Conservation (phyloP, 345 rosid genomes). For the Eucalyptus sp. region DNA sequence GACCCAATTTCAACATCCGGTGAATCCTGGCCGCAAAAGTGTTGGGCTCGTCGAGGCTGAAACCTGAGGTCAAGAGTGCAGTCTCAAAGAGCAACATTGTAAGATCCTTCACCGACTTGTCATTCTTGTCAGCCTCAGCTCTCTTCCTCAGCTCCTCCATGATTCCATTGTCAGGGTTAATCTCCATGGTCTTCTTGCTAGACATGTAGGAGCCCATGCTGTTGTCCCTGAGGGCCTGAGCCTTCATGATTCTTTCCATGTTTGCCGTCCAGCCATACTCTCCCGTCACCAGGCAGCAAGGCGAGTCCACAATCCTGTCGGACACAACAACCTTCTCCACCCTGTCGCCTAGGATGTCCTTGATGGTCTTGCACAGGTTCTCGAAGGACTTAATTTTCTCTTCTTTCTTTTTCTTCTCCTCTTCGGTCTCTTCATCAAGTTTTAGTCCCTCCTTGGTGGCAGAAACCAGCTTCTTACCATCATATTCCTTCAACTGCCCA, state of each 20-base stretch:
- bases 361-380: constrained; percentile 67
- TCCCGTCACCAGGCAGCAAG: constrained; percentile 82
- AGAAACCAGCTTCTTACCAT: constrained; percentile 79
- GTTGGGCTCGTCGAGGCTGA: constrained; percentile 86
- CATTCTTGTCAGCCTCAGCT: constrained; percentile 72
- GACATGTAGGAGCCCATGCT: constrained; percentile 95
- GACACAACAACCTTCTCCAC: constrained; percentile 79
- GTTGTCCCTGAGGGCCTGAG: constrained; percentile 76
- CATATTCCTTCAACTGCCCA: constrained; percentile 72
- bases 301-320: constrained; percentile 74
- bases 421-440: constrained; percentile 73
- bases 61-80: constrained; percentile 70
- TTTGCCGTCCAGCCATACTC: constrained; percentile 92
- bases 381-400: constrained; percentile 66
- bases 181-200: constrained; percentile 86
- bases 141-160: constrained; percentile 88
- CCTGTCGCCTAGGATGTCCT: constrained; percentile 75
- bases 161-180: constrained; percentile 79
- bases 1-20: constrained; percentile 81
- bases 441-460: constrained; percentile 78
- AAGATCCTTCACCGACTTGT: constrained; percentile 78
- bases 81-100: constrained; percentile 73
- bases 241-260: constrained; percentile 94
- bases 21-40: constrained; percentile 72
- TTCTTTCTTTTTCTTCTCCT: constrained; percentile 68